Percentiles rank a stretch among this genome's conserved stretches.
phyloP scores from a whole-genome alignment of 2,329 filamentous ascomycete species.

The Alternaria panax region DNA sequence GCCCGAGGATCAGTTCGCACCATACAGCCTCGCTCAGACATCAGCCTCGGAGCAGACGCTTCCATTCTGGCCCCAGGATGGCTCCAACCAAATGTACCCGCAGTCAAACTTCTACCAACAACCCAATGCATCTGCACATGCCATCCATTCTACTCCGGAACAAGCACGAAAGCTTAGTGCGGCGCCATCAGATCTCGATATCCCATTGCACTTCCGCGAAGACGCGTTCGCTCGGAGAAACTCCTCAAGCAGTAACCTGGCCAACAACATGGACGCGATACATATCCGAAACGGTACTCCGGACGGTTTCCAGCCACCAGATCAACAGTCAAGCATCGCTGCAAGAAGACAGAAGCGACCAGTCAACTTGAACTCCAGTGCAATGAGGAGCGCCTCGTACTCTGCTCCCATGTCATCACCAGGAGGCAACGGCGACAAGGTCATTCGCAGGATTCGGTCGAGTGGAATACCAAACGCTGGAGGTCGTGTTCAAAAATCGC shows the following conservation, averaged over 20 bases:
- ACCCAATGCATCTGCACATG: constrained; percentile 46
- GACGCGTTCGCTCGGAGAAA: constrained; percentile 46
- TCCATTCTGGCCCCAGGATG: constrained; percentile 38
- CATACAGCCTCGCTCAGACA: constrained; percentile 41
- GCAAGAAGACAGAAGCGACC: constrained; percentile 51
- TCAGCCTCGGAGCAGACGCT: constrained; percentile 43
- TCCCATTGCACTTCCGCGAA: constrained; percentile 39
- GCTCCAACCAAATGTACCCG: constrained; percentile 30
- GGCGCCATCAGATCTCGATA: constrained; percentile 43
- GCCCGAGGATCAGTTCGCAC: constrained; percentile 39
- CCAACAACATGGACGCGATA: constrained; percentile 50
- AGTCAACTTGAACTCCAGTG: constrained; percentile 51
- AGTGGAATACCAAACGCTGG: constrained; percentile 54
- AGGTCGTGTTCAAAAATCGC: constrained; percentile 57
- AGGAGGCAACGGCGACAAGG: constrained; percentile 48
- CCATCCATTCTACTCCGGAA: constrained; percentile 44
- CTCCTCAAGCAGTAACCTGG: constrained; percentile 50
- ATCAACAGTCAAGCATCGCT: constrained; percentile 52
- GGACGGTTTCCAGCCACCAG: constrained; percentile 49
- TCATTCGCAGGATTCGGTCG: constrained; percentile 58
- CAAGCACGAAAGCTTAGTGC: constrained; percentile 41
- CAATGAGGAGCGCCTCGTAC: constrained; percentile 53
- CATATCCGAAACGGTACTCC: constrained; percentile 47
- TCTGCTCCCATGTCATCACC: constrained; percentile 51
- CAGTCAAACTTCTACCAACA: constrained; percentile 48